Base-by-base conservation (phyloP, 164 flowering plant species). In the Dillenia turbinata region DNA sequence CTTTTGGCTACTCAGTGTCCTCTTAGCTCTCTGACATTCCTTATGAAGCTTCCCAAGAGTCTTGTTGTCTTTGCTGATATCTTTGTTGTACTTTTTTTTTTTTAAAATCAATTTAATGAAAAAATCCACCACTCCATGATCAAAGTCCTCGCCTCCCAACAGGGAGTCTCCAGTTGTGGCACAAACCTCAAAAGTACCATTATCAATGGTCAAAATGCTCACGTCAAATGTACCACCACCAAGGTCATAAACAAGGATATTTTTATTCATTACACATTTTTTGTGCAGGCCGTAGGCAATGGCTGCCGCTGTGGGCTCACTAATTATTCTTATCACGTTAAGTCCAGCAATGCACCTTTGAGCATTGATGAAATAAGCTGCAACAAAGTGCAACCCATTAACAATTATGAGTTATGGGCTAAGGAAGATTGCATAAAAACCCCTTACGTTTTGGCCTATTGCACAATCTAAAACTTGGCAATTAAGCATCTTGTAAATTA, bases 221-320 rank as follows among this genome's bases (percentile, higher is more conserved):
- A 81, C 82, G 74, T 78, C 85, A 62, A 81, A 81, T 44, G 85
- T 81, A 14, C 85, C 85, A 62, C 85, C 85, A 65, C 85, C 85
- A 22, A 81, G 78, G 40, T 81, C 85, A 66, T 63, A 81, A 2
- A 79, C 83, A 52, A 79, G 48, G 6, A 80, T 78, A 66, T 80
- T 83, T 71, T 48, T 72, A 66, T 78, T 82, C 44, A 64, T 19
- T 19, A 19, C 73, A 6, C 64, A 79, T 52, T 74, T 78, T 64
- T 76, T 80, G 64, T 82, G 79, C 26, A 78, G 54, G 33, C 87
- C 84, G 52, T 80, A 83, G 33, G 84, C 81, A 19, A 83, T 71
- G 1, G 87, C 85, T 0, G 87, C 87, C 0, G 84, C 87, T 1
- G 87, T 80, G 0, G 85, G 87, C 59, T 83, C 85, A 15, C 80